phyloP scores from a whole-genome alignment of 2,329 filamentous ascomycete genomes.

The Colletotrichum lini region DNA sequence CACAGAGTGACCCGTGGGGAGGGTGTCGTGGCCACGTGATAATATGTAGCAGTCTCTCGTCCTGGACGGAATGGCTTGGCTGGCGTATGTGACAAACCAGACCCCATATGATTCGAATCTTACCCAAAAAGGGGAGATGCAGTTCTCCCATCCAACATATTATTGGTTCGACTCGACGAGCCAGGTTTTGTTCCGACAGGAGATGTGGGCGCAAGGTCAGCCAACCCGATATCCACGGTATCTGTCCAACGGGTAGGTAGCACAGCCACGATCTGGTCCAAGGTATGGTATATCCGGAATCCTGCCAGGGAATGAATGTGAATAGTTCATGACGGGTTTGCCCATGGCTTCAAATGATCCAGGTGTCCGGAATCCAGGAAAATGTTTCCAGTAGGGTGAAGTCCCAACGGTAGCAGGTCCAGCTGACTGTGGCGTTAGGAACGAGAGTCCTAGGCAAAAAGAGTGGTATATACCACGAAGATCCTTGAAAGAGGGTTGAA shows the following conservation, averaged over 20 bases:
- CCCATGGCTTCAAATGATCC: slow-evolving; percentile 20
- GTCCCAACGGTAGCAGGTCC: slow-evolving; percentile 20
- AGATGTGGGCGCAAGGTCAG: not conserved
- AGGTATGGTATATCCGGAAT: not conserved
- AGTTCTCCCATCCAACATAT: slow-evolving; percentile 5
- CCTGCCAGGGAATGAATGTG: not conserved
- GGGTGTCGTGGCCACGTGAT: not conserved
- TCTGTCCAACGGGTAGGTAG: slow-evolving; percentile 27
- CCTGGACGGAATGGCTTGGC: slow-evolving; percentile 15
- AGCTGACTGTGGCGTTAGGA: slow-evolving; percentile 26
- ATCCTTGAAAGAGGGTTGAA: slow-evolving; percentile 11
- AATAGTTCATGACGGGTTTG: slow-evolving; percentile 14
- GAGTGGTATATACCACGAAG: not conserved
- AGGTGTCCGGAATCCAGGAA: slow-evolving; percentile 3
- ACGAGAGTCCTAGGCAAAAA: slow-evolving; percentile 4
- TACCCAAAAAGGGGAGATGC: slow-evolving; percentile 23
- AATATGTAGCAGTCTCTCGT: not conserved
- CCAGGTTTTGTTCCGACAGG: slow-evolving; percentile 4
- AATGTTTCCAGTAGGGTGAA: slow-evolving; percentile 12
- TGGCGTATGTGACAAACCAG: not conserved
- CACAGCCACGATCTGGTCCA: slow-evolving; percentile 24
- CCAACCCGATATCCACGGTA: slow-evolving; percentile 9
- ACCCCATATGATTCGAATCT: slow-evolving; percentile 4
- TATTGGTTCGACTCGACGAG: slow-evolving; percentile 27
- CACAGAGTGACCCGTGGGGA: not conserved